Conservation (phyloP, 352 stramenopile genomes). For the Peronosclerospora sorghi region DNA sequence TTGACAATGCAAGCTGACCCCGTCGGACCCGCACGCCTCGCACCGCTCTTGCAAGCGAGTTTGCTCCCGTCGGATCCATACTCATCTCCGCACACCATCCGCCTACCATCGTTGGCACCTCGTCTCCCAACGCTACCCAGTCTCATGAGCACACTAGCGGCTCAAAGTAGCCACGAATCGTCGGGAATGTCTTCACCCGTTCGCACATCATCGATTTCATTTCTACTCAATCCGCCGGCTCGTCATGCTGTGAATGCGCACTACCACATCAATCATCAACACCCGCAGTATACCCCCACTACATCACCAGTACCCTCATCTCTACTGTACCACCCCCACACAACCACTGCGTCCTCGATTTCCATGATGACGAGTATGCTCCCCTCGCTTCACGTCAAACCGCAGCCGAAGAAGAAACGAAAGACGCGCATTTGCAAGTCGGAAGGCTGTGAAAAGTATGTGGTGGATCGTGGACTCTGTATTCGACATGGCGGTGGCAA, state of each 20-base stretch:
- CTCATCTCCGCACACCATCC: conserved; percentile 13
- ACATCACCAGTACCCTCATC: conserved; percentile 4
- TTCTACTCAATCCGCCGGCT: conserved; percentile 21
- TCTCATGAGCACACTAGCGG: conserved; percentile 20
- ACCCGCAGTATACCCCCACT: conserved; percentile 4
- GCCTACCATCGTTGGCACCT: conserved; percentile 23
- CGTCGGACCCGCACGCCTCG: conserved; percentile 12
- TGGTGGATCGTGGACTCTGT: conserved; percentile 44
- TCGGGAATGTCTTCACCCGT: conserved; percentile 9
- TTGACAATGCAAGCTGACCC: conserved; percentile 19
- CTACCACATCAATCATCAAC: conserved; percentile 6
- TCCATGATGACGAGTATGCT: conserved; percentile 2
- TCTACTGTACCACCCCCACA: conserved; percentile 19
- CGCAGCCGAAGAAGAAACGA: conserved; percentile 24
- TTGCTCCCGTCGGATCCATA: conserved; percentile 12
- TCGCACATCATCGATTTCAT: conserved; percentile 20
- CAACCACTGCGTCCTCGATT: conserved; percentile 3
- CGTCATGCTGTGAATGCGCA: conserved; percentile 1
- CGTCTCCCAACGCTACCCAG: conserved; percentile 19
- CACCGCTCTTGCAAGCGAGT: conserved; percentile 17
- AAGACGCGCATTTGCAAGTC: conserved; percentile 43
- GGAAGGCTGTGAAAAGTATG: conserved; percentile 39
- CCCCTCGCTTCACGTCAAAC: conserved; percentile 4
- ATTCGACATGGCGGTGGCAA: conserved; percentile 40
- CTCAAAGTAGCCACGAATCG: conserved; percentile 7